A percentile compares a stretch with the other conserved stretches of the same genome.
Evolutionary conservation across 805 yeast genomes (phyloP).

Genomic region (Isabelozyma heimii): DNA sequence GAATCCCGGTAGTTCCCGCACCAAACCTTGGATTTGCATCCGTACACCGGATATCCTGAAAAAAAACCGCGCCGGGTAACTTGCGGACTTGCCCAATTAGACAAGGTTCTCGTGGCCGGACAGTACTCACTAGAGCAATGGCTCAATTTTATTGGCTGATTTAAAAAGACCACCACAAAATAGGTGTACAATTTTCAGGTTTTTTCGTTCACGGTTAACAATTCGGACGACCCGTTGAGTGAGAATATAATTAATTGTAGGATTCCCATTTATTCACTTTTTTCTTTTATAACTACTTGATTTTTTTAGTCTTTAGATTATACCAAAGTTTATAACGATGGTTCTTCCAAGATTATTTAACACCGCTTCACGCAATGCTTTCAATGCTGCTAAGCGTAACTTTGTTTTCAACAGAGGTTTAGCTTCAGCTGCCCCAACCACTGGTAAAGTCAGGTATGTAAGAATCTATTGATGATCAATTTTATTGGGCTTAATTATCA

Average conservation of each 20-base stretch:
- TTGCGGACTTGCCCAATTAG: conserved; percentile 19
- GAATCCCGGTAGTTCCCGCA: no score
- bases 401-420: conserved; percentile 69
- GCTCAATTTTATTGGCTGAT: conserved; percentile 20
- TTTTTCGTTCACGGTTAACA: conserved; percentile 1
- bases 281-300: conserved; percentile 5
- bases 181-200: not conserved
- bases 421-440: conserved; percentile 71
- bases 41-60: not conserved
- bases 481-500: no score
- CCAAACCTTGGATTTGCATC: not conserved
- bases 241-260: not conserved
- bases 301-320: conserved; percentile 12
- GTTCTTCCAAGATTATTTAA: conserved; percentile 55
- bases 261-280: conserved; percentile 8
- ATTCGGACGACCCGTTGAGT: not conserved
- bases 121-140: conserved; percentile 7
- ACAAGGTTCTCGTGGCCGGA: conserved; percentile 18
- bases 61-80: not conserved
- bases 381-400: conserved; percentile 85
- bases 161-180: conserved; percentile 2
- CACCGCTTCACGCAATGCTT: conserved; percentile 75
- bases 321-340: conserved; percentile 38
- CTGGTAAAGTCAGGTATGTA: conserved; percentile 88
- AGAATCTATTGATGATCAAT: not conserved